Percentiles rank a stretch among this genome's conserved stretches.
phyloP scores from a whole-genome alignment of 371 early-diverging fungal species.

The Encephalitozoon romaleae region DNA sequence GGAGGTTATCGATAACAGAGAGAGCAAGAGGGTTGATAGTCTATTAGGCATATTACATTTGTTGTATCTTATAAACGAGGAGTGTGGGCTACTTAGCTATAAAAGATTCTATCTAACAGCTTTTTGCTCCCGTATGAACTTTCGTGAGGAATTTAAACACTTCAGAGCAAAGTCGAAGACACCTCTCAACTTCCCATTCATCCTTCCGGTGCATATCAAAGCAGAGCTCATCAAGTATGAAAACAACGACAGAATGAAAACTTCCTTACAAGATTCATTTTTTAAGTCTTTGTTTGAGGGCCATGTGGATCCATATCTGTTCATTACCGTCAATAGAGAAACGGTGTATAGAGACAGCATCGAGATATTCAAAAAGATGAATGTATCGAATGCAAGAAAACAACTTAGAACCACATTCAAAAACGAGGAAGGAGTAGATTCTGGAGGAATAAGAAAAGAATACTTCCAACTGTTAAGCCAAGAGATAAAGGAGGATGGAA shows the following conservation, averaged over 20 bases:
- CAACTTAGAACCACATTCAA: conserved; percentile 61
- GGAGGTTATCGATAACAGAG: conserved; percentile 37
- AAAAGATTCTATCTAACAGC: conserved; percentile 50
- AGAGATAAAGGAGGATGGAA: conserved; percentile 50
- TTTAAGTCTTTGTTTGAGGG: conserved; percentile 61
- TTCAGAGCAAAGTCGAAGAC: conserved; percentile 43
- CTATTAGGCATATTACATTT: conserved; percentile 48
- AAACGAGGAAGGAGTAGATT: conserved; percentile 69
- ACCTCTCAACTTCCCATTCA: conserved; percentile 52
- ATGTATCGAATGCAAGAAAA: conserved; percentile 49
- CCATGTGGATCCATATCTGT: conserved; percentile 56
- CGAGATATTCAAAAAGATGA: conserved; percentile 39
- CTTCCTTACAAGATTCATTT: conserved; percentile 58
- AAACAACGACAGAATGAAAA: conserved; percentile 58
- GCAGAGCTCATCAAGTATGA: conserved; percentile 58
- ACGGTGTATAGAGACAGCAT: conserved; percentile 55
- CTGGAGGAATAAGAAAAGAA: conserved; percentile 70
- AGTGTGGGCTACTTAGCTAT: conserved; percentile 31
- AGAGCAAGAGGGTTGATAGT: conserved; percentile 27
- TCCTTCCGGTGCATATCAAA: conserved; percentile 58
- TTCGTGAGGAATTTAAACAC: conserved; percentile 55
- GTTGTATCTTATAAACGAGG: conserved; percentile 51
- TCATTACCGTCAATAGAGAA: conserved; percentile 51
- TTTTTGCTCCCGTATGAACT: conserved; percentile 49
- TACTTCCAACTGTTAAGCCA: conserved; percentile 66